Percentiles rank a stretch among this genome's conserved stretches.
Evolutionary conservation across 306 rosid genomes (phyloP).

Genomic region (Fagus sylvatica): DNA sequence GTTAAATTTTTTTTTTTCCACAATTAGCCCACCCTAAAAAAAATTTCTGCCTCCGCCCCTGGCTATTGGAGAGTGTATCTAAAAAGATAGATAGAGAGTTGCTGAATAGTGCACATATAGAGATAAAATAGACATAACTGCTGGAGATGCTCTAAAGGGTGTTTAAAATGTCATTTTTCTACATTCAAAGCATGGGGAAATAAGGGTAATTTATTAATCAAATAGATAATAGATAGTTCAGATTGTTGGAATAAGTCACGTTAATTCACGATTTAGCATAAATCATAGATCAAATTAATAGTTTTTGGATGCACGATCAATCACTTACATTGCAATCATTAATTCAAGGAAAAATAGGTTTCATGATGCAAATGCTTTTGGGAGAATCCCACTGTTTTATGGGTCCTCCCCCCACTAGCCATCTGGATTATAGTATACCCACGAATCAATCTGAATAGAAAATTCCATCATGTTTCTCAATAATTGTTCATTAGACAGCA

Average conservation of each 20-base stretch:
- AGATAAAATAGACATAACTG: no score
- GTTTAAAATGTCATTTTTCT: no score
- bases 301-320: not conserved
- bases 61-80: no score
- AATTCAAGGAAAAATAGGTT: not conserved
- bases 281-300: not conserved
- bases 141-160: no score
- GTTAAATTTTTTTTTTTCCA: no score
- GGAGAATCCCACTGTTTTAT: not conserved
- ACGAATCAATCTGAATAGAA: not conserved
- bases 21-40: no score
- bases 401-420: slow-evolving; percentile 14
- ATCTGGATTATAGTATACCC: slow-evolving; percentile 1
- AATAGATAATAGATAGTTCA: not conserved
- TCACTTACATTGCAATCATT: not conserved
- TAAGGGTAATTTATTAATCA: not conserved
- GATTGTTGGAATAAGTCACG: not conserved
- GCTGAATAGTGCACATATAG: no score
- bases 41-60: no score
- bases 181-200: no score
- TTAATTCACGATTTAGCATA: not conserved
- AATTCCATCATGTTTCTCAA: not conserved
- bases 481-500: not conserved
- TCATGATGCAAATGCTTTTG: not conserved
- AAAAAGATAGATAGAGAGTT: no score